These are phyloP conservation scores for Carpinus fangiana DNA, from an alignment of 306 rosid genomes.

Conservation along the genomic window DNA sequence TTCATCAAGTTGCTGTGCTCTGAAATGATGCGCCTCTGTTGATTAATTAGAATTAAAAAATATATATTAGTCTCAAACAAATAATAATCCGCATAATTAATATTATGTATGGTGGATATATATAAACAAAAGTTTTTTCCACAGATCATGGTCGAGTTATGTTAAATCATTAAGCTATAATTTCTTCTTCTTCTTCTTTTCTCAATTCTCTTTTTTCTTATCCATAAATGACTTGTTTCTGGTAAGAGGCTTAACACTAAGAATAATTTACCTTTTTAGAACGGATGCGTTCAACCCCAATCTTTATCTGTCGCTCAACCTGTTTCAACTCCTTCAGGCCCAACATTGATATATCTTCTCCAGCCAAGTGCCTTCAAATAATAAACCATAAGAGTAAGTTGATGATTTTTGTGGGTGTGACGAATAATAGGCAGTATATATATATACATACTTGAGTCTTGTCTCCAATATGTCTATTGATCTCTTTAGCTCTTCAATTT, in stretches of 20 bases:
- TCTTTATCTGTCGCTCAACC: conserved; percentile 47
- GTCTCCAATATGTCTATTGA: conserved; percentile 35
- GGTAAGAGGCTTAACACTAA: background rate
- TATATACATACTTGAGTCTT: conserved; percentile 32
- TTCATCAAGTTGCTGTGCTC: conserved; percentile 39
- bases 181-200: background rate
- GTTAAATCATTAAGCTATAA: too few species aligned
- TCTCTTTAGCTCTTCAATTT: conserved; percentile 43
- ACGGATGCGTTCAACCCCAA: conserved; percentile 44
- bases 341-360: conserved; percentile 47
- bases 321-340: conserved; percentile 48
- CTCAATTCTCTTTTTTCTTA: too few species aligned
- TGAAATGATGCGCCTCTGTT: conserved; percentile 40
- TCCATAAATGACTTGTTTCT: too few species aligned
- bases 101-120: background rate
- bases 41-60: background rate
- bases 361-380: conserved; percentile 36
- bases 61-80: background rate
- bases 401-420: background rate
- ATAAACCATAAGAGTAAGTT: background rate
- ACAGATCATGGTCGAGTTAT: too few species aligned
- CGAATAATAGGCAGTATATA: background rate
- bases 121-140: too few species aligned
- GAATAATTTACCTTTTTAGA: conserved; percentile 32
- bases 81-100: too few species aligned